phyloP scores from a whole-genome alignment of 2,329 filamentous ascomycete genomes.

The Thielaviopsis ethacetica region DNA sequence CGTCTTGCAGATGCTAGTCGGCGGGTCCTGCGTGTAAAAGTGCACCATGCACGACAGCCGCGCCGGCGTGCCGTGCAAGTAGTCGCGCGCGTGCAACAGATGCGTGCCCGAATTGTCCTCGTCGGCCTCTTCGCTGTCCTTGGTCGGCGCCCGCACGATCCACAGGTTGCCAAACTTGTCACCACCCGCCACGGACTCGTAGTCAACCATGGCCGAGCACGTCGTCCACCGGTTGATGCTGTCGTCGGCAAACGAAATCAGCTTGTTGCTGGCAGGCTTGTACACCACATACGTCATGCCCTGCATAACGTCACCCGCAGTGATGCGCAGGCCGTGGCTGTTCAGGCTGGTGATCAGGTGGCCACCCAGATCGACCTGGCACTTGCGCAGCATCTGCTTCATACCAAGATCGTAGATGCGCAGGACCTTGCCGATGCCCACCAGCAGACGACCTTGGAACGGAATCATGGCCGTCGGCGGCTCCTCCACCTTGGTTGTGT shows the following conservation, averaged over 20 bases:
- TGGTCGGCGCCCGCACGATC: constrained; percentile 73
- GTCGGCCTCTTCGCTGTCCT: constrained; percentile 77
- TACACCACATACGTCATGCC: constrained; percentile 86
- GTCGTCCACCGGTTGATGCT: constrained; percentile 81
- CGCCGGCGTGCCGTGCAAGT: constrained; percentile 78
- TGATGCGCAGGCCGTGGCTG: constrained; percentile 77
- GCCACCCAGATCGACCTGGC: constrained; percentile 62
- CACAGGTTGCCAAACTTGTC: constrained; percentile 98
- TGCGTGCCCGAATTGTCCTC: constrained; percentile 80
- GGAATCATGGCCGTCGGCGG: constrained; percentile 78
- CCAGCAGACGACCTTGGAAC: constrained; percentile 80
- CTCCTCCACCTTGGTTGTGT: constrained; percentile 85
- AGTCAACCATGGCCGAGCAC: constrained; percentile 86
- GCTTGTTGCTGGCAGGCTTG: constrained; percentile 76
- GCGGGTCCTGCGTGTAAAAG: constrained; percentile 82
- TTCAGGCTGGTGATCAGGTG: constrained; percentile 79
- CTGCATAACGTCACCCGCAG: constrained; percentile 85
- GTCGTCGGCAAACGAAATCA: constrained; percentile 90
- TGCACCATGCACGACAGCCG: constrained; percentile 74
- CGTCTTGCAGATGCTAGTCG: constrained; percentile 77
- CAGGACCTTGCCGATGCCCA: constrained; percentile 69
- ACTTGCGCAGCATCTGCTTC: constrained; percentile 81
- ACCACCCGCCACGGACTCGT: constrained; percentile 84
- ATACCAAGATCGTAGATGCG: constrained; percentile 87
- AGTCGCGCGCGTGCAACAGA: constrained; percentile 76